Base-by-base conservation (phyloP, 2,329 filamentous ascomycete species). In the Cladosporium sp. region DNA sequence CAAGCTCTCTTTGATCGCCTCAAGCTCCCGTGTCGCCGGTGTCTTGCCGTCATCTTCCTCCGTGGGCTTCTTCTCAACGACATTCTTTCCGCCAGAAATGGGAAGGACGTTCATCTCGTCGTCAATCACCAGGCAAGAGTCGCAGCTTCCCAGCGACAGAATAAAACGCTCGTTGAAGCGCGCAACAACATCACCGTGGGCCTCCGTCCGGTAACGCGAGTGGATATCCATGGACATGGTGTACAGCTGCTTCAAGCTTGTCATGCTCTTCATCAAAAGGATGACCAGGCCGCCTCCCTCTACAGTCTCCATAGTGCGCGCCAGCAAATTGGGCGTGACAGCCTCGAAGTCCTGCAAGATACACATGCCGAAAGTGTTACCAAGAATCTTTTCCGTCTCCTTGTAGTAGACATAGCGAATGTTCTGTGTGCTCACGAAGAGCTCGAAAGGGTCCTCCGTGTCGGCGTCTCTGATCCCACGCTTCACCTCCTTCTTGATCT, bases 321-420 rank as follows among this genome's bases (percentile, higher is more conserved):
- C 93, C 32, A 98, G 81, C 59, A 96, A 79, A 67, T 98, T 98
- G n/a, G 93, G 93, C 9, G 93, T 98, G 61, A 98, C 82, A 38
- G 91, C 93, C 72, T 98, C 93, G 64, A 98, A 98, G 68, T 98
- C 93, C 71, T 98, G 93, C 61, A 98, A 74, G 59, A 98, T 95
- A 70, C 90, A 96, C 89, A 96, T 96, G 68, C 92, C 92, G 68
- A 93, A 98, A 41, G 93, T 98, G 70, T 97, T 95, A 69, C 93
- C 93, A 53, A 97, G 74, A 66, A 98, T 96, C 78, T 96, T 97
- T 66, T 98, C 93, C 28, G 93, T 97, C 75, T 98, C 93, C 74
- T 98, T 98, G 78, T 98, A 98, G 79, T 95, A 98, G 54, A 93
- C 89, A 80, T 98, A 98, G 71, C 93, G 87, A 69, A 98, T 95